Percentiles rank a stretch among this genome's conserved stretches.
phyloP scores from a whole-genome alignment of 2,329 filamentous ascomycete genomes.

The Myriangium duriaei region DNA sequence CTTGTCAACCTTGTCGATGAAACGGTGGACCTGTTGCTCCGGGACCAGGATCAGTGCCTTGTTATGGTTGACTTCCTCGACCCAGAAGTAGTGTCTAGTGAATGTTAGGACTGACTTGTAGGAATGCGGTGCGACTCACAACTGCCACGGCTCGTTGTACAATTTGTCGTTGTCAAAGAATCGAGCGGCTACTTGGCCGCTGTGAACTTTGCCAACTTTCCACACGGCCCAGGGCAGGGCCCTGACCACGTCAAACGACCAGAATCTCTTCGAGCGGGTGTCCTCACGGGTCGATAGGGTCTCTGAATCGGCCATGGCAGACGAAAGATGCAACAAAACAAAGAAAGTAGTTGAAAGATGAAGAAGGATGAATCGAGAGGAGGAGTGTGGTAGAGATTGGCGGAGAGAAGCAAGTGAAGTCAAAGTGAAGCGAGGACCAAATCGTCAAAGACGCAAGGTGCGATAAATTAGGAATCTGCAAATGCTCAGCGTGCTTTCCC shows the following conservation, averaged over 20 bases:
- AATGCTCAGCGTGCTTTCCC: no score
- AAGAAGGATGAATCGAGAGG: no score
- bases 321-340: no score
- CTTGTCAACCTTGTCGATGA: conserved; percentile 53
- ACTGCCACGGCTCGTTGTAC: conserved; percentile 54
- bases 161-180: conserved; percentile 49
- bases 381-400: no score
- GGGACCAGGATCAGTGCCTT: conserved; percentile 56
- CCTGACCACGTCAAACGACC: conserved; percentile 5
- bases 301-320: no score
- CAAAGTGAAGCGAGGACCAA: no score
- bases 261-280: no score
- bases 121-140: conserved; percentile 46
- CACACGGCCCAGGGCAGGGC: conserved; percentile 2
- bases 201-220: conserved; percentile 1
- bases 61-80: conserved; percentile 17
- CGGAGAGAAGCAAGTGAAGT: no score
- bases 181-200: background rate
- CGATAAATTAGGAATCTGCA: no score
- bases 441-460: no score
- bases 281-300: no score
- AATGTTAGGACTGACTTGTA: background rate
- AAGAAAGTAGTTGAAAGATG: no score
- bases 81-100: conserved; percentile 18
- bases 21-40: conserved; percentile 49